Evolutionary conservation across 2,329 filamentous ascomycete species (phyloP).

Genomic region (Diplodia intermedia): DNA sequence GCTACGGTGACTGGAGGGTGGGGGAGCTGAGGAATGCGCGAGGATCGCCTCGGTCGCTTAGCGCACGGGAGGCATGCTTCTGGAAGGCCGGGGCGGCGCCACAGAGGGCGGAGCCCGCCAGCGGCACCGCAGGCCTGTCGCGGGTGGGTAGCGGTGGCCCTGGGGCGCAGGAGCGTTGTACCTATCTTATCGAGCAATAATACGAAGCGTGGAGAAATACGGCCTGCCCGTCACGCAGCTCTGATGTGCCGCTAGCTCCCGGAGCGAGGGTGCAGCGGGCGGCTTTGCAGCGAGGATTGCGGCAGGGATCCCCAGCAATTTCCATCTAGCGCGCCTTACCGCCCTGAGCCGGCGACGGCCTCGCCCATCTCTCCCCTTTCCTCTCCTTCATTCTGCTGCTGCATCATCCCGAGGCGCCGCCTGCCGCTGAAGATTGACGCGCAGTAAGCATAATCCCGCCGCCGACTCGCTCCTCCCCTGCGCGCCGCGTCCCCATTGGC

Average conservation of each 20-base stretch:
- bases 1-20: constrained; percentile 41
- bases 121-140: not conserved
- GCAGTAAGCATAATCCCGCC: constrained; percentile 9
- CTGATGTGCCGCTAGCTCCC: constrained; percentile 28
- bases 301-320: constrained; percentile 26
- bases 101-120: not conserved
- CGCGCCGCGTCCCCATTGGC: constrained; percentile 18
- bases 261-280: constrained; percentile 23
- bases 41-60: constrained; percentile 23
- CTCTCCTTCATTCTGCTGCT: constrained; percentile 18
- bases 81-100: not conserved
- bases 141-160: not conserved
- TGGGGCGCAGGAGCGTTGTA: not conserved
- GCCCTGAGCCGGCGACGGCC: constrained; percentile 2
- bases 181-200: constrained; percentile 30
- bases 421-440: constrained; percentile 14
- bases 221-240: constrained; percentile 18
- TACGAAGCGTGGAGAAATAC: constrained; percentile 30
- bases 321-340: constrained; percentile 20
- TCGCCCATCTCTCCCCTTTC: constrained; percentile 26
- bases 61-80: constrained; percentile 12
- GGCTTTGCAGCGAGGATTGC: constrained; percentile 14
- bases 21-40: constrained; percentile 1
- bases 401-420: constrained; percentile 1
- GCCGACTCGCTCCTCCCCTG: not conserved